Percentiles rank a stretch among this genome's conserved stretches.
Conservation (phyloP, 352 stramenopile species). For the Globisporangium camurandrum region DNA sequence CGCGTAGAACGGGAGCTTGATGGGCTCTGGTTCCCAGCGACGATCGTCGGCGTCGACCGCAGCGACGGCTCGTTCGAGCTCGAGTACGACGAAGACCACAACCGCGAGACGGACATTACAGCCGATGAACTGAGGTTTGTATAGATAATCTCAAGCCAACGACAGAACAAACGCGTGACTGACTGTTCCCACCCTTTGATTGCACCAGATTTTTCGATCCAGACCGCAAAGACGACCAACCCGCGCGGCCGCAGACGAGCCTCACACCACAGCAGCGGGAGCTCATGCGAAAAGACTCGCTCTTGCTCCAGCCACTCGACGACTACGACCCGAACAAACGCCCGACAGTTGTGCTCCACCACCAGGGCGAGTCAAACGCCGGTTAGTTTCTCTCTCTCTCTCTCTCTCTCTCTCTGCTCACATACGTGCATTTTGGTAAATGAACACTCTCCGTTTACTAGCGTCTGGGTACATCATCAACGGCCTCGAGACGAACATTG, state of each 20-base stretch:
- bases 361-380: conserved; percentile 58
- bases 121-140: conserved; percentile 36
- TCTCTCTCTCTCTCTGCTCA: neutral
- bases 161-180: neutral
- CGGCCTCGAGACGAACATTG: conserved; percentile 77
- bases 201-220: conserved; percentile 15
- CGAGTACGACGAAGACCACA: conserved; percentile 77
- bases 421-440: neutral
- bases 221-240: conserved; percentile 9
- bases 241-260: conserved; percentile 1
- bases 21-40: conserved; percentile 68
- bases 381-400: conserved; percentile 16
- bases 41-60: conserved; percentile 36
- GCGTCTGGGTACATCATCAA: conserved; percentile 79
- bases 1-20: conserved; percentile 69
- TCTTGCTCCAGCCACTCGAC: conserved; percentile 36
- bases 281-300: conserved; percentile 39
- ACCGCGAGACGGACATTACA: conserved; percentile 52
- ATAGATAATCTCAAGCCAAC: no score
- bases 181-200: neutral
- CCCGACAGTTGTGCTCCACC: conserved; percentile 67
- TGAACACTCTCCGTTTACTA: conserved; percentile 5
- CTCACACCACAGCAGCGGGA: conserved; percentile 25
- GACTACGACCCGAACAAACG: conserved; percentile 69
- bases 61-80: conserved; percentile 53